phyloP scores from a whole-genome alignment of 768 basidiomycete genomes.

The Russula vinacea region DNA sequence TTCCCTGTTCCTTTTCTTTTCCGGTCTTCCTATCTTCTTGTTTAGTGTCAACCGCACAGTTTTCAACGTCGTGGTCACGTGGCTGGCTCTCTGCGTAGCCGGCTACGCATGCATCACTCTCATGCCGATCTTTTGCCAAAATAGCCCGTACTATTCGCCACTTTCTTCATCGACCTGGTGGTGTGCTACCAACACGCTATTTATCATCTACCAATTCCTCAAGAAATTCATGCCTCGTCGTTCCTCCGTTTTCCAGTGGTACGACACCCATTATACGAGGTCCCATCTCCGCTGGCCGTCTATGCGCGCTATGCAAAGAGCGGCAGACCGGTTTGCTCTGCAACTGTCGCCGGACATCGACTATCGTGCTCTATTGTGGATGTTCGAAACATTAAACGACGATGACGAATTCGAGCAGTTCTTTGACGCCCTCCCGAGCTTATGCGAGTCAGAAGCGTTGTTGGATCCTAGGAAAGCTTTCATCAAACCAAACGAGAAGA shows the following conservation, averaged over 20 bases:
- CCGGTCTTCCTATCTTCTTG: conserved; percentile 48
- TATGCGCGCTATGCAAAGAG: neutral
- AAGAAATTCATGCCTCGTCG: neutral
- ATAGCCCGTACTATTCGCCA: neutral
- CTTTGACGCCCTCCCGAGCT: conserved; percentile 6
- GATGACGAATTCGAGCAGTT: conserved; percentile 14
- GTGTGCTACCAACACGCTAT: neutral
- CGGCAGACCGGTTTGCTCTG: neutral
- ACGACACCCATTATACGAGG: neutral
- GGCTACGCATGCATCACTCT: neutral
- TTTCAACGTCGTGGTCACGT: neutral
- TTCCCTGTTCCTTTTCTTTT: conserved; percentile 51
- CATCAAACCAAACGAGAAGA: conserved; percentile 4
- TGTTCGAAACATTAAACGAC: conserved; percentile 1
- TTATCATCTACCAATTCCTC: neutral
- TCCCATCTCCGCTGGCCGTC: neutral
- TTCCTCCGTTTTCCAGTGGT: neutral
- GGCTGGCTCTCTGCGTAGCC: neutral
- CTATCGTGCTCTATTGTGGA: conserved; percentile 1
- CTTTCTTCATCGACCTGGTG: neutral
- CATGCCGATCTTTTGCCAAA: neutral
- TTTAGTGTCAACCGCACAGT: conserved; percentile 32
- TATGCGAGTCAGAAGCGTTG: neutral
- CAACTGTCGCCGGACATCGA: neutral
- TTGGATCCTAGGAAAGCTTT: neutral